Evolutionary conservation across 208 protist genomes (phyloP).

Genomic region (Phytomonas francai): DNA sequence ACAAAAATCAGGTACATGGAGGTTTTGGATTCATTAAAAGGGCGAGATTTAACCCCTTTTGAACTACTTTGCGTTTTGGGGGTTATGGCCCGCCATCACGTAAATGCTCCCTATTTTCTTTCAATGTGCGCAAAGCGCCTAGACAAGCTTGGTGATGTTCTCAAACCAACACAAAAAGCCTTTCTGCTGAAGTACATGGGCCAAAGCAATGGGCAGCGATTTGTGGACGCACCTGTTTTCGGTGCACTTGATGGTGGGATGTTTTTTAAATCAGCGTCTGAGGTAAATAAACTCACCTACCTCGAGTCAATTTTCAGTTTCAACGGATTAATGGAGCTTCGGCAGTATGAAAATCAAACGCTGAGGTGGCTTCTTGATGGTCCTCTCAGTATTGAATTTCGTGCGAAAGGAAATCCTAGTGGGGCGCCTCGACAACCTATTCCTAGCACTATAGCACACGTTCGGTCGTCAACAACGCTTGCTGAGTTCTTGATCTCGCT

Average conservation of each 20-base stretch:
- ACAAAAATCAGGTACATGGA: constrained; percentile 29
- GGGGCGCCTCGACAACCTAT: neutral
- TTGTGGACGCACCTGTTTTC: constrained; percentile 28
- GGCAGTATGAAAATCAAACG: constrained; percentile 39
- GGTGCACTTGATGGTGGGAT: constrained; percentile 13
- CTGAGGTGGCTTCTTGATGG: constrained; percentile 9
- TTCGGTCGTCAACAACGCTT: constrained; percentile 29
- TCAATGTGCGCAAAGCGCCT: constrained; percentile 22
- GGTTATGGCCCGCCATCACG: constrained; percentile 46
- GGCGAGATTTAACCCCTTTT: constrained; percentile 27
- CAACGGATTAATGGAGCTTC: constrained; percentile 38
- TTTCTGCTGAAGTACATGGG: constrained; percentile 46
- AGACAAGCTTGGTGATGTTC: constrained; percentile 11
- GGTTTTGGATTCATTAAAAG: constrained; percentile 25
- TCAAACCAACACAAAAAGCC: constrained; percentile 29
- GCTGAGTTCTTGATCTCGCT: constrained; percentile 27
- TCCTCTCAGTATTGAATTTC: neutral
- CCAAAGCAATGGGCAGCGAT: constrained; percentile 29
- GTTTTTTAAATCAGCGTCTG: constrained; percentile 24
- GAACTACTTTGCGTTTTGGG: constrained; percentile 36
- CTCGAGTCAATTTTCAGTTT: constrained; percentile 43
- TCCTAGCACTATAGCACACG: neutral
- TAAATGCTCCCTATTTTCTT: constrained; percentile 27
- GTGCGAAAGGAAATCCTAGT: neutral
- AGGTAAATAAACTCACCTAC: constrained; percentile 25